A percentile compares a stretch with the other conserved stretches of the same genome.
These are phyloP conservation scores for Perkinsus chesapeaki DNA, from an alignment of 169 alveolate species.

Conservation along the genomic window DNA sequence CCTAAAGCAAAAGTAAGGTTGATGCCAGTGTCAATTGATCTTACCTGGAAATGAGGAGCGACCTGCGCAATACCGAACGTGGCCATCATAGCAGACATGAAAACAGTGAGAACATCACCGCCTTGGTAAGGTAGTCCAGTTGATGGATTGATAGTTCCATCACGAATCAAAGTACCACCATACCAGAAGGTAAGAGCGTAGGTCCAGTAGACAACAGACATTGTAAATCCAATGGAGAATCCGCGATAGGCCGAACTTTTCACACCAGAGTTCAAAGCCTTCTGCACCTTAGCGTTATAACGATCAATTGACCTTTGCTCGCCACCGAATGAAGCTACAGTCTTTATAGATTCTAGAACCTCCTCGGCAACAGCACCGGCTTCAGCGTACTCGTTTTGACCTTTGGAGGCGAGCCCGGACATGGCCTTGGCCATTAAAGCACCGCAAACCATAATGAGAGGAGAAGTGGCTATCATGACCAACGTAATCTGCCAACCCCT, in stretches of 20 bases:
- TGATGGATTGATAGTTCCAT: background rate
- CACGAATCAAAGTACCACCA: constrained; percentile 32
- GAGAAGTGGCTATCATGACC: constrained; percentile 23
- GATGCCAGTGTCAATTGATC: too few relatives aligned
- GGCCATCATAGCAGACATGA: constrained; percentile 41
- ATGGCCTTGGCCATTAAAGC: constrained; percentile 22
- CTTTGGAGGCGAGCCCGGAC: constrained; percentile 17
- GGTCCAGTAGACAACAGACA: constrained; percentile 24
- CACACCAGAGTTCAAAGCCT: constrained; percentile 23
- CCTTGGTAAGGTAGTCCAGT: constrained; percentile 17
- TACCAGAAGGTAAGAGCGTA: constrained; percentile 47
- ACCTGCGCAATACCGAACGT: constrained; percentile 39
- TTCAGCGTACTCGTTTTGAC: constrained; percentile 28
- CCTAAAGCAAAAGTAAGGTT: too few relatives aligned
- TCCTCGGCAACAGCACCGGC: constrained; percentile 41
- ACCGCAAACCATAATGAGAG: constrained; percentile 26
- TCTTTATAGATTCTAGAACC: constrained; percentile 34
- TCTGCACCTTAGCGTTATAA: constrained; percentile 25
- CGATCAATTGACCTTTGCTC: constrained; percentile 25
- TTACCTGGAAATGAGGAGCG: constrained; percentile 28
- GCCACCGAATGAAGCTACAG: constrained; percentile 40
- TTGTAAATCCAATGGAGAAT: constrained; percentile 26
- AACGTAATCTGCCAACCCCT: constrained; percentile 30
- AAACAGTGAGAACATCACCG: constrained; percentile 33
- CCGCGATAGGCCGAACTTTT: constrained; percentile 29